These are phyloP conservation scores for Andrographis paniculata DNA, from an alignment of 305 asterid species.

Conservation along the genomic window DNA sequence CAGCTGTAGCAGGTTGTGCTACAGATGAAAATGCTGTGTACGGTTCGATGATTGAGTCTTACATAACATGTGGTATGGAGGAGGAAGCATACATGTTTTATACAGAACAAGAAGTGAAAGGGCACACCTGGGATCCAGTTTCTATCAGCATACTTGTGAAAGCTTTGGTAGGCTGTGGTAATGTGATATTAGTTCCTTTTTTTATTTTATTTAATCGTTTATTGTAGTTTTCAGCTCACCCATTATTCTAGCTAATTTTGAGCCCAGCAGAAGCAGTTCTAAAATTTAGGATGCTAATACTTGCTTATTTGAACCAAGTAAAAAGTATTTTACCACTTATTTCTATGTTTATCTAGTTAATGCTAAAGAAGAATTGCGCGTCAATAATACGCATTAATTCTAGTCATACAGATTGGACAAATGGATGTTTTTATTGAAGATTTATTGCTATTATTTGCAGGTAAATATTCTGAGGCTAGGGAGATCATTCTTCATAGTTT, in stretches of 20 bases:
- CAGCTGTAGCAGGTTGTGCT: constrained; percentile 29
- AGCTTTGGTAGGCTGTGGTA: constrained; percentile 62
- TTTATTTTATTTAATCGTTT: constrained; percentile 5
- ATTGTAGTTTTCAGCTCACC: constrained; percentile 6
- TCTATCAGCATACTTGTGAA: constrained; percentile 86
- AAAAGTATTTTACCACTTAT: no score
- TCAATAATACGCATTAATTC: background rate
- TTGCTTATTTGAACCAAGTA: no score
- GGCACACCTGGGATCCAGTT: constrained; percentile 57
- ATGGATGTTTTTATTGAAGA: constrained; percentile 4
- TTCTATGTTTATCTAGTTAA: no score
- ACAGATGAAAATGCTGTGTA: constrained; percentile 30
- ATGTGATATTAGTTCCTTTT: constrained; percentile 19
- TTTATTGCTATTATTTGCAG: constrained; percentile 31
- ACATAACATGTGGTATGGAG: constrained; percentile 45
- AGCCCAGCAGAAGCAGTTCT: no score
- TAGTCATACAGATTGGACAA: background rate
- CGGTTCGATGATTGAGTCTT: constrained; percentile 61
- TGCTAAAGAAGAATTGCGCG: no score
- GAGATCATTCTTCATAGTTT: constrained; percentile 52
- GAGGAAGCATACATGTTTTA: constrained; percentile 64
- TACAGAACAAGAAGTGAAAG: constrained; percentile 53
- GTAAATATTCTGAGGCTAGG: constrained; percentile 51
- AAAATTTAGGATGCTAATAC: no score
- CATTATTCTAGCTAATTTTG: constrained; percentile 9